phyloP scores from a whole-genome alignment of 2,329 filamentous ascomycete species.

The Ophiocordyceps camponoti-floridani region DNA sequence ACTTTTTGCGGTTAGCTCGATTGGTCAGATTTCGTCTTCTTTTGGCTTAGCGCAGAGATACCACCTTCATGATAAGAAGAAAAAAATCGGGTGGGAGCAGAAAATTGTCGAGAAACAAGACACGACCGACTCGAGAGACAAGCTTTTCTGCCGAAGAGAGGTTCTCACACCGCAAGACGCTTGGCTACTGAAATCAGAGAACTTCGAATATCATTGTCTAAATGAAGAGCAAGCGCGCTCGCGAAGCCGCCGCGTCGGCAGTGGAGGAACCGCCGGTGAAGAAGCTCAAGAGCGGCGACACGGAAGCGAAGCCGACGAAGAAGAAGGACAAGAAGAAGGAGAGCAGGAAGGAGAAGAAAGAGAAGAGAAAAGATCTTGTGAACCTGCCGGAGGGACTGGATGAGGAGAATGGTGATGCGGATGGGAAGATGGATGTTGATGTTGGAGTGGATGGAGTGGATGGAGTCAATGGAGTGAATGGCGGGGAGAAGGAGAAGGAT shows the following conservation, averaged over 20 bases:
- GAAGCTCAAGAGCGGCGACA: constrained; percentile 18
- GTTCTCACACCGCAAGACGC: too few relatives aligned
- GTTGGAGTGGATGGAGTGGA: constrained; percentile 1
- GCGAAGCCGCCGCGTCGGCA: constrained; percentile 11
- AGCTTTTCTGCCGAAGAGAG: too few relatives aligned
- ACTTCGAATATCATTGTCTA: background rate
- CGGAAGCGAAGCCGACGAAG: constrained; percentile 8
- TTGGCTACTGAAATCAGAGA: too few relatives aligned
- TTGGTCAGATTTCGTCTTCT: background rate
- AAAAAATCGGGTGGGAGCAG: background rate
- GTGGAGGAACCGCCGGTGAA: constrained; percentile 11
- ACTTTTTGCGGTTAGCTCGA: too few relatives aligned
- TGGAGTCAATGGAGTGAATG: too few relatives aligned
- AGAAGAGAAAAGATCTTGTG: constrained; percentile 19
- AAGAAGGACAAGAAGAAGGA: constrained; percentile 16
- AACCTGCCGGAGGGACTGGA: constrained; percentile 16
- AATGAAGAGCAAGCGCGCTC: constrained; percentile 22
- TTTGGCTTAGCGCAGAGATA: background rate
- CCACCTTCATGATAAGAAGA: background rate
- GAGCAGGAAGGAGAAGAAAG: constrained; percentile 17
- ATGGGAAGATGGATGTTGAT: background rate
- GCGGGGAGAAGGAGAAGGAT: too few relatives aligned
- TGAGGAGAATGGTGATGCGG: constrained; percentile 4
- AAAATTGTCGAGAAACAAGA: background rate
- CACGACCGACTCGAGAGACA: background rate